A percentile compares a stretch with the other conserved stretches of the same genome.
Evolutionary conservation across 2,329 filamentous ascomycete genomes (phyloP).

Genomic region (Trichophyton rubrum): DNA sequence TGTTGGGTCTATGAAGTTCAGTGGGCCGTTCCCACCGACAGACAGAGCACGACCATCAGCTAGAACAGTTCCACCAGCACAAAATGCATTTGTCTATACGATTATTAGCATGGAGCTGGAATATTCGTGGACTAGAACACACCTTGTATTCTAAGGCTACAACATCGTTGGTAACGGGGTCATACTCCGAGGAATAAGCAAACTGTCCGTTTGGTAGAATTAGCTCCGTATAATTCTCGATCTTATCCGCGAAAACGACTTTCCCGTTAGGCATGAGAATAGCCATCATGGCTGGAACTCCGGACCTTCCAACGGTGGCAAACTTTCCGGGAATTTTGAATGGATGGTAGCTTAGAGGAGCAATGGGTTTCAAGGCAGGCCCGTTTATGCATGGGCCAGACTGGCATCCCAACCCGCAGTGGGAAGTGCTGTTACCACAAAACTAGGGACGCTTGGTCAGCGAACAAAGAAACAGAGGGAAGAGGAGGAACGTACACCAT

Average conservation of each 20-base stretch:
- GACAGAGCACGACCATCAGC: conserved; percentile 44
- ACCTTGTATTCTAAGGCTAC: conserved; percentile 38
- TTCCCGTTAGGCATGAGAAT: conserved; percentile 47
- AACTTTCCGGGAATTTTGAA: conserved; percentile 35
- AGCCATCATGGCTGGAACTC: conserved; percentile 53
- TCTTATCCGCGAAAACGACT: conserved; percentile 51
- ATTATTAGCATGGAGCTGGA: neutral
- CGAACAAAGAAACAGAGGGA: neutral
- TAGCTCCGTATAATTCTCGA: conserved; percentile 50
- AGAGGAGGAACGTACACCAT: conserved; percentile 38
- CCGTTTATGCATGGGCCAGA: conserved; percentile 37
- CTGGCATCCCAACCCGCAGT: conserved; percentile 47
- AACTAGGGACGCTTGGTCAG: conserved; percentile 16
- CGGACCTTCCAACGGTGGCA: conserved; percentile 41
- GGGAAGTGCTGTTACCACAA: conserved; percentile 31
- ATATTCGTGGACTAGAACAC: neutral
- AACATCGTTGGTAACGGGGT: conserved; percentile 38
- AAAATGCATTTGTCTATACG: conserved; percentile 46
- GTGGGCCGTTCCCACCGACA: conserved; percentile 46
- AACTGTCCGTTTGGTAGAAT: conserved; percentile 42
- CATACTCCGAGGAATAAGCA: conserved; percentile 49
- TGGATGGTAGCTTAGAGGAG: conserved; percentile 4
- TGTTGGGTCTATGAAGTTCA: conserved; percentile 44
- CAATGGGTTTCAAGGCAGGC: conserved; percentile 3
- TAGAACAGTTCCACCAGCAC: conserved; percentile 47